A percentile compares a stretch with the other conserved stretches of the same genome.
These are phyloP conservation scores for Hydnomerulius pinastri DNA, from an alignment of 768 basidiomycete genomes.

Conservation along the genomic window DNA sequence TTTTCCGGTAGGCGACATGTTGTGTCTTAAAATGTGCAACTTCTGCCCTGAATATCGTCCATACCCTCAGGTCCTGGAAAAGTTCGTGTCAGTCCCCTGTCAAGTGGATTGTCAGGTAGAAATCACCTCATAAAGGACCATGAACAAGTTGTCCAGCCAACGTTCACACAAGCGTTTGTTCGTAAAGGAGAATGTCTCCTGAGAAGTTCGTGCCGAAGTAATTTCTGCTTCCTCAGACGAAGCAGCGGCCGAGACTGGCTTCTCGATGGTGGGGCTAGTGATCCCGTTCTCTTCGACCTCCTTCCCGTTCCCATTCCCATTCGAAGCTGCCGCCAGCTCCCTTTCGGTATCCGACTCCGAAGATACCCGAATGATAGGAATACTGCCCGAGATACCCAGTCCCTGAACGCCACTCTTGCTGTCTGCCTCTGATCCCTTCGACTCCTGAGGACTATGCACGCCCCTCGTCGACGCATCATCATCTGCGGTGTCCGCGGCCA, in stretches of 20 bases:
- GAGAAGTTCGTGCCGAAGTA: conserved; percentile 27
- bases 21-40: conserved; percentile 99
- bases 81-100: not conserved
- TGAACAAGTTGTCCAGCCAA: conserved; percentile 97
- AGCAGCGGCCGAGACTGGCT: conserved; percentile 47
- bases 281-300: conserved; percentile 38
- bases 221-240: conserved; percentile 30
- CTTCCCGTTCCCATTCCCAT: conserved; percentile 33
- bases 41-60: conserved; percentile 99
- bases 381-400: conserved; percentile 21
- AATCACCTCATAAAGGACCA: conserved; percentile 94
- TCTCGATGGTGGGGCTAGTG: conserved; percentile 36
- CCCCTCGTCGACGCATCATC: conserved; percentile 74
- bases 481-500: conserved; percentile 48
- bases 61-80: conserved; percentile 86
- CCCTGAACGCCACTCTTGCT: conserved; percentile 10
- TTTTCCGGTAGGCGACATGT: conserved; percentile 97
- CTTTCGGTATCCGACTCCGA: conserved; percentile 63
- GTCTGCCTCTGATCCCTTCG: conserved; percentile 34
- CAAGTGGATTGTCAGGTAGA: not conserved
- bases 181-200: conserved; percentile 85
- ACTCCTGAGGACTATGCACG: conserved; percentile 40
- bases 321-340: conserved; percentile 34
- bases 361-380: conserved; percentile 81
- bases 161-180: conserved; percentile 96